These are phyloP conservation scores for Xylariaceae sp. DNA, from an alignment of 2,329 filamentous ascomycete genomes.

Conservation along the genomic window DNA sequence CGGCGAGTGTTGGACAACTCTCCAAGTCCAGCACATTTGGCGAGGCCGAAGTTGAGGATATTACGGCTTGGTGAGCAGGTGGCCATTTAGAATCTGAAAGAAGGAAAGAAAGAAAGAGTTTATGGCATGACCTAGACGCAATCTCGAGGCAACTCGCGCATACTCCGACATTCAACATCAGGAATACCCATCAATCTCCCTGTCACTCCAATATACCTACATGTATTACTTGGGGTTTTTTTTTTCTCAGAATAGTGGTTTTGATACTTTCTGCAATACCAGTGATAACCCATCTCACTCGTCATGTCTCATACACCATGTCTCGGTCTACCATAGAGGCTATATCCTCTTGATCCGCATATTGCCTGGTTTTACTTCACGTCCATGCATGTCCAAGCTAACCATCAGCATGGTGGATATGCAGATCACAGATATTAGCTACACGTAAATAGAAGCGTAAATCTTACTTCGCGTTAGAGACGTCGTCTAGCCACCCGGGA, in stretches of 20 bases:
- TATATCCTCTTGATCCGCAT: too few relatives aligned
- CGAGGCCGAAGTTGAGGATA: constrained; percentile 92
- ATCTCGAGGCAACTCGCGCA: not conserved
- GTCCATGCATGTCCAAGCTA: too few relatives aligned
- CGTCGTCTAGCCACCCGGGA: too few relatives aligned
- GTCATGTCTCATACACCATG: too few relatives aligned
- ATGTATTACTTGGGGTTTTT: not conserved
- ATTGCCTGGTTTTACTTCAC: too few relatives aligned
- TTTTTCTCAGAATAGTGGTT: not conserved
- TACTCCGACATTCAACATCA: not conserved
- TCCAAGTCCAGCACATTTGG: constrained; percentile 90
- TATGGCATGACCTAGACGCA: not conserved
- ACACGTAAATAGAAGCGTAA: too few relatives aligned
- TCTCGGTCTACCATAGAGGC: too few relatives aligned
- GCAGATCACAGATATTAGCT: too few relatives aligned
- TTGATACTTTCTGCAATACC: not conserved
- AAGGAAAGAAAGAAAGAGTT: not conserved
- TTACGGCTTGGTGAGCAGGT: constrained; percentile 74
- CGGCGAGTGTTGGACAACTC: constrained; percentile 53
- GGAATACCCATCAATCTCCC: not conserved
- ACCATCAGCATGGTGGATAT: too few relatives aligned
- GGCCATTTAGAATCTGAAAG: not conserved
- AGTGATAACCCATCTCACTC: too few relatives aligned
- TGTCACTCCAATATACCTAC: too few relatives aligned
- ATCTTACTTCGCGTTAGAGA: too few relatives aligned